These are phyloP conservation scores for Penicillium coffeae DNA, from an alignment of 495 filamentous ascomycete genomes.

Conservation along the genomic window DNA sequence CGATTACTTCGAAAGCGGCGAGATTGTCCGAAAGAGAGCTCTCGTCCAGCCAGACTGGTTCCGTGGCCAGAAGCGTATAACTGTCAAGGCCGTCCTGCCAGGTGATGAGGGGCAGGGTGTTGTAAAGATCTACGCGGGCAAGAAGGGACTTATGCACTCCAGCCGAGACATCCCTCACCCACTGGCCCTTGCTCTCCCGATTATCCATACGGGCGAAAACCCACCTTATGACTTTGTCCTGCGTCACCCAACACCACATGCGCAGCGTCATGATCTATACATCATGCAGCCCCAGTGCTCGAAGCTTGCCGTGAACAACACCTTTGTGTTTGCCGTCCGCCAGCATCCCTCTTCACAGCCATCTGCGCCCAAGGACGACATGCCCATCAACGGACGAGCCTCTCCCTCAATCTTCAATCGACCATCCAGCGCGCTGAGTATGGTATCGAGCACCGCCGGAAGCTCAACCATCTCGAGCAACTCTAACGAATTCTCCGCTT, in stretches of 20 bases:
- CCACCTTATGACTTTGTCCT: constrained; percentile 89
- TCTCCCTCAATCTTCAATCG: constrained; percentile 70
- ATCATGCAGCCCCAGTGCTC: constrained; percentile 92
- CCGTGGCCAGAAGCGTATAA: constrained; percentile 80
- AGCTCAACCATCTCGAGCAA: constrained; percentile 36
- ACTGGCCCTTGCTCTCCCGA: constrained; percentile 83
- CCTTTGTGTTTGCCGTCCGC: constrained; percentile 92
- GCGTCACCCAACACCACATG: constrained; percentile 94
- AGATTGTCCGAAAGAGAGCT: constrained; percentile 77
- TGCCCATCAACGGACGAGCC: constrained; percentile 36
- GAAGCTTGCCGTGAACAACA: constrained; percentile 85
- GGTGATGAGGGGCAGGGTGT: constrained; percentile 84
- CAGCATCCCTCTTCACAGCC: constrained; percentile 75
- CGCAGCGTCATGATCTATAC: constrained; percentile 93
- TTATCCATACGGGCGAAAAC: constrained; percentile 86
- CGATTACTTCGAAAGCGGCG: constrained; percentile 90
- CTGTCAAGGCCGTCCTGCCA: constrained; percentile 85
- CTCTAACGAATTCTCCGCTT: constrained; percentile 45
- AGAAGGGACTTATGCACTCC: constrained; percentile 90
- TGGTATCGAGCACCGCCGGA: constrained; percentile 52
- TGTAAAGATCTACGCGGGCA: constrained; percentile 92
- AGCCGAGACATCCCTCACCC: constrained; percentile 92
- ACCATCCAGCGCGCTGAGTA: constrained; percentile 78
- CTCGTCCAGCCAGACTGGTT: constrained; percentile 92
- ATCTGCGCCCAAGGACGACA: constrained; percentile 44